A percentile compares a stretch with the other conserved stretches of the same genome.
Evolutionary conservation across 345 rosid genomes (phyloP).

Genomic region (Cardamine chenopodiifolia): DNA sequence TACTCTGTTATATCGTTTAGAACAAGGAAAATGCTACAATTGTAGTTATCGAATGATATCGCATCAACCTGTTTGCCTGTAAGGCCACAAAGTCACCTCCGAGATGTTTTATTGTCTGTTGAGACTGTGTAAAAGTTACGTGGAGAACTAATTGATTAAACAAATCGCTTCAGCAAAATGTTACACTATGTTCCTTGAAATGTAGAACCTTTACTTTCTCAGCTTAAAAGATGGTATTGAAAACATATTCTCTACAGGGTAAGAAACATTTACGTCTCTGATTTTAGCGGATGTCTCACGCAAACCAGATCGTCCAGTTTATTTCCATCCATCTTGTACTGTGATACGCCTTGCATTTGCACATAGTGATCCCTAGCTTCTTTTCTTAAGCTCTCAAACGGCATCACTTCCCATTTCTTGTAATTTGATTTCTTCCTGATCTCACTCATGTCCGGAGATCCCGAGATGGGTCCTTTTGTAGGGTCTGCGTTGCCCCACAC

Average conservation of each 20-base stretch:
- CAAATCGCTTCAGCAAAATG: conserved; percentile 25
- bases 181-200: not conserved
- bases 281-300: conserved; percentile 56
- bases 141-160: conserved; percentile 17
- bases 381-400: conserved; percentile 77
- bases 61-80: too few species aligned
- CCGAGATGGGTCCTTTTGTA: conserved; percentile 65
- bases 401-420: conserved; percentile 88
- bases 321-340: conserved; percentile 97
- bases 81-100: too few species aligned
- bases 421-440: conserved; percentile 73
- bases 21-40: not conserved
- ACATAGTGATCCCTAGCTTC: conserved; percentile 77
- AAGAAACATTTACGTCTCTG: conserved; percentile 34
- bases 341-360: conserved; percentile 77
- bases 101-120: not conserved
- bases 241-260: conserved; percentile 12
- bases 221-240: not conserved
- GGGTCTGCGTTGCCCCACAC: conserved; percentile 80
- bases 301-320: conserved; percentile 95
- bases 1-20: not conserved
- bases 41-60: not conserved
- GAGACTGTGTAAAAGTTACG: not conserved
- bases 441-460: conserved; percentile 82
- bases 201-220: conserved; percentile 5